phyloP scores from a whole-genome alignment of 495 filamentous ascomycete species.

The Podospora sp. region DNA sequence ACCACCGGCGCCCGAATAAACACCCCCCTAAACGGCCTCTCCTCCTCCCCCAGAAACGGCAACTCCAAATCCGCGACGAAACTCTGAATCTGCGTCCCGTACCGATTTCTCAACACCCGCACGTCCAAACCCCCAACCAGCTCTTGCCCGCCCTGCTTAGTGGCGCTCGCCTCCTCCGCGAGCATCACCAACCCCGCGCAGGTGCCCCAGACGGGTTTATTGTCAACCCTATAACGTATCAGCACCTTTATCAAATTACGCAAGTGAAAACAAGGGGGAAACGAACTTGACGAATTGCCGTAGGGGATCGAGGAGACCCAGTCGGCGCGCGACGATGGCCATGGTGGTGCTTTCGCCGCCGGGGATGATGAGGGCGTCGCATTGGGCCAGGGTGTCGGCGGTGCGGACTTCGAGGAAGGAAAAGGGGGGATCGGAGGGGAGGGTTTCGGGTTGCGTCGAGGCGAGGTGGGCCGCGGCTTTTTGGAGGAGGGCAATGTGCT shows the following conservation, averaged over 20 bases:
- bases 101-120: slow-evolving; percentile 91
- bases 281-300: slow-evolving; percentile 91
- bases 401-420: slow-evolving; percentile 81
- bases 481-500: slow-evolving; percentile 78
- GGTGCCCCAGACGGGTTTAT: slow-evolving; percentile 92
- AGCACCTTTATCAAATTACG: too few species aligned
- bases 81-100: slow-evolving; percentile 90
- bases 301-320: slow-evolving; percentile 79
- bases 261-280: too few species aligned
- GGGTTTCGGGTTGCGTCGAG: slow-evolving; percentile 8
- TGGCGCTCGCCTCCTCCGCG: slow-evolving; percentile 82
- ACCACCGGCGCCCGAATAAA: slow-evolving; percentile 96
- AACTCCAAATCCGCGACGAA: slow-evolving; percentile 79
- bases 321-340: slow-evolving; percentile 80
- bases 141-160: slow-evolving; percentile 89
- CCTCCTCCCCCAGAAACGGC: slow-evolving; percentile 62
- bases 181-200: slow-evolving; percentile 94
- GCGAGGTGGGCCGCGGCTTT: slow-evolving; percentile 53
- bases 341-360: slow-evolving; percentile 96
- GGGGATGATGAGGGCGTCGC: slow-evolving; percentile 85
- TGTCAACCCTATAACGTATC: slow-evolving; percentile 51
- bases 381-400: slow-evolving; percentile 64
- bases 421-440: slow-evolving; percentile 38
- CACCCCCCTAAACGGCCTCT: slow-evolving; percentile 69
- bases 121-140: slow-evolving; percentile 92